Base-by-base conservation (phyloP, 2,329 filamentous ascomycete genomes). In the Penicillium sp. region DNA sequence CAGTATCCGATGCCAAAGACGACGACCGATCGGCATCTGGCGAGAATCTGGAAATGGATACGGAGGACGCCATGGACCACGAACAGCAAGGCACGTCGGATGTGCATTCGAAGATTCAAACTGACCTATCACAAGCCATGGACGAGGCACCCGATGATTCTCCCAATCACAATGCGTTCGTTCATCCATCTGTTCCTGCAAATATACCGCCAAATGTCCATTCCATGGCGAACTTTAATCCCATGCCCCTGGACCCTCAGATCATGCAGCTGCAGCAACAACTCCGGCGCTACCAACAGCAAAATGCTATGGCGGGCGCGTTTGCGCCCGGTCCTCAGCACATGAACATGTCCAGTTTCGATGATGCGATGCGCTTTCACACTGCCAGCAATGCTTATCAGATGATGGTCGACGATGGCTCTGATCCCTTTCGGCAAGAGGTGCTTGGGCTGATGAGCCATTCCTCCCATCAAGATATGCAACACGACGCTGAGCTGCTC, bases 161-260 rank as follows among this genome's bases (percentile, higher is more conserved):
- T 35, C 57, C 59, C 24, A 58, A 52, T 43, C 58, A 67, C 27
- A 63, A 67, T 49, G 61, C 64, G 34, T 70, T 69, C 32, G 52
- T 54, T 56, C 58, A 52, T 48, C 63, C 50, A 44, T 58, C 27
- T 55, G 61, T 51, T 51, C 61, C 36, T 58, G 41, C 65, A 9
- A 62, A 67, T 47, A 64, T 70, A 1, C 63, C 67, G 47, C 63
- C 66, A 40, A 50, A 60, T 6, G 63, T 69, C 35, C 66, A 69
- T 35, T 60, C 67, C 24, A 69, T 75, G 54, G 59, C 66, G 24
- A 64, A 69, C 29, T 74, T 72, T 48, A 65, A 73, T 50, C 71
- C 77, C 37, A 72, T 83, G 64, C 79, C 80, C 2, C 73, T 82
- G 37, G 81, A 84, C 50, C 80, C 81, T 2, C 79, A 80, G 34